A percentile compares a stretch with the other conserved stretches of the same genome.
Conservation (phyloP, 1,284 basidiomycete genomes). For the Ganoderma sp. region DNA sequence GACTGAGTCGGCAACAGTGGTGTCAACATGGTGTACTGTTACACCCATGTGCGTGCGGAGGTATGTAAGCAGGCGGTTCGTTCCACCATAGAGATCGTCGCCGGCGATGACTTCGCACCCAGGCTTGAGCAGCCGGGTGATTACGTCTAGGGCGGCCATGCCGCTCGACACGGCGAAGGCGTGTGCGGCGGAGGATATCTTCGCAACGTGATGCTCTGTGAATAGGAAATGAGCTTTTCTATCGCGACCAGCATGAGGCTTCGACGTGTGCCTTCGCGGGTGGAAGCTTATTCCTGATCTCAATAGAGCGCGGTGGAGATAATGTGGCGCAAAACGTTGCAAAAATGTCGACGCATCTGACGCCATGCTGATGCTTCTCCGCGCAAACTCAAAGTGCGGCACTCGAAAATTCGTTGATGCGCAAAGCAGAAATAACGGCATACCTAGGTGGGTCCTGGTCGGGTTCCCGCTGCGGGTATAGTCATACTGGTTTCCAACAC, state of each 20-base stretch:
- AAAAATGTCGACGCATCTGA: not conserved
- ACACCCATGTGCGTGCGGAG: constrained; percentile 89
- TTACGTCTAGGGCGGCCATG: constrained; percentile 98
- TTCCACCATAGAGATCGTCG: constrained; percentile 97
- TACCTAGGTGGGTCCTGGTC: constrained; percentile 92
- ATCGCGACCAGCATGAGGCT: not conserved
- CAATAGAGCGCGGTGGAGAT: not conserved
- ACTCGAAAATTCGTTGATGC: not conserved
- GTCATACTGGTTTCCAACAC: constrained; percentile 88
- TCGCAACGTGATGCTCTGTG: constrained; percentile 91
- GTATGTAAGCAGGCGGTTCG: constrained; percentile 94
- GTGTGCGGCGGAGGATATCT: constrained; percentile 89
- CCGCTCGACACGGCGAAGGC: constrained; percentile 94
- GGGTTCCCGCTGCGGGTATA: constrained; percentile 97
- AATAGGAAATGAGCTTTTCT: not conserved
- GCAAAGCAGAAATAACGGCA: constrained; percentile 37
- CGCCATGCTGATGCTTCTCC: not conserved
- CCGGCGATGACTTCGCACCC: constrained; percentile 96
- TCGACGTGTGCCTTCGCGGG: not conserved
- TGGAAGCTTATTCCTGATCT: not conserved
- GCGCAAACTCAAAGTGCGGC: not conserved
- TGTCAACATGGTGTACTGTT: constrained; percentile 93
- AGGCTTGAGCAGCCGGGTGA: constrained; percentile 92
- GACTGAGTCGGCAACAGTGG: constrained; percentile 75
- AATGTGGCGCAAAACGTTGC: not conserved